These are phyloP conservation scores for Picea abies DNA, from an alignment of 83 land plant genomes.

Conservation along the genomic window DNA sequence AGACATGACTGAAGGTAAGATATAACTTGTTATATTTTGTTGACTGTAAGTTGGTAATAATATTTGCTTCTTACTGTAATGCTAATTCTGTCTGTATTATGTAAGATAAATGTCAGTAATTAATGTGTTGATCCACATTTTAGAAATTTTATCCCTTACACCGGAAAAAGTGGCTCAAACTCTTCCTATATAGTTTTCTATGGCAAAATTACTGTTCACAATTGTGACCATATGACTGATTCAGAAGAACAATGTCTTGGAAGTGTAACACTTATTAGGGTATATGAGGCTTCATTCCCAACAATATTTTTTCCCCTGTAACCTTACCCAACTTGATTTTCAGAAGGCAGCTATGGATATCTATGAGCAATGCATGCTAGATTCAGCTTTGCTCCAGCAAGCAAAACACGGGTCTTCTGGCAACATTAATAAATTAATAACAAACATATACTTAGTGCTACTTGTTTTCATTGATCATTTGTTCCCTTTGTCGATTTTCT, in stretches of 20 bases:
- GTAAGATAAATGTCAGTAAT: not conserved
- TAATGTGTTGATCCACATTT: not conserved
- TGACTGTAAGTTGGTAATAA: not conserved
- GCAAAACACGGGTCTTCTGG: not conserved
- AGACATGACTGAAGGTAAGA: constrained; percentile 8
- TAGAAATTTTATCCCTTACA: not conserved
- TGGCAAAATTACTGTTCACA: not conserved
- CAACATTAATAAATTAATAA: not conserved
- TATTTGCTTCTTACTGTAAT: not conserved
- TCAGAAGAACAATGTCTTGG: not conserved
- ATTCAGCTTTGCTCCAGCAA: not conserved
- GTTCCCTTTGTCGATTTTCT: not conserved
- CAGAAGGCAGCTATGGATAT: not conserved
- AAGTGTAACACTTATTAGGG: not conserved
- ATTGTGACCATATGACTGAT: not conserved
- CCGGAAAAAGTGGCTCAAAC: not conserved
- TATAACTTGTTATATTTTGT: not conserved
- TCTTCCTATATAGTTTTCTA: too few relatives aligned
- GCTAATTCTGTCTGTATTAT: not conserved
- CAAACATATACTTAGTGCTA: not conserved
- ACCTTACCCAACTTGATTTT: not conserved
- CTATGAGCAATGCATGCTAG: not conserved
- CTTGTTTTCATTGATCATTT: not conserved
- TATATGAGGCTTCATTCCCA: not conserved
- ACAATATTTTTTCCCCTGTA: not conserved